These are phyloP conservation scores for Pleurozium schreberi DNA, from an alignment of 225 moss, liverwort and hornwort genomes.

Conservation along the genomic window DNA sequence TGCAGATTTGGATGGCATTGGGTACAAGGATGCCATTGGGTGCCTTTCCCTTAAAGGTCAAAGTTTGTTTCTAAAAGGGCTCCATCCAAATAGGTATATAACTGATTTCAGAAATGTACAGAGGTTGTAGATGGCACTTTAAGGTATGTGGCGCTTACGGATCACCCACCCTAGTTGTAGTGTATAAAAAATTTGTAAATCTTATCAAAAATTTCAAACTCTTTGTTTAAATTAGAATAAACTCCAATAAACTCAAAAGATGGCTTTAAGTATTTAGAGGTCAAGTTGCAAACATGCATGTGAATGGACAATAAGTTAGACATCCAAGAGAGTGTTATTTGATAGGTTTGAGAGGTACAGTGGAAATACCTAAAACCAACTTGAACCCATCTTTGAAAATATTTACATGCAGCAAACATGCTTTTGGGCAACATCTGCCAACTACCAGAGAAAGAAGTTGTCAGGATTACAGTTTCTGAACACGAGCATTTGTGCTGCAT, in stretches of 20 bases:
- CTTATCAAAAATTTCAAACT: not conserved
- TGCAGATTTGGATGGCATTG: too few species aligned
- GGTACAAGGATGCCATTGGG: too few species aligned
- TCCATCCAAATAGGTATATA: too few species aligned
- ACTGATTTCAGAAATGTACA: too few species aligned
- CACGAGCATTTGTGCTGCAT: not conserved
- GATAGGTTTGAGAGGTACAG: fast-evolving
- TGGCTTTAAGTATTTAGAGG: not conserved
- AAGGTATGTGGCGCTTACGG: too few species aligned
- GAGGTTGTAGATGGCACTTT: too few species aligned
- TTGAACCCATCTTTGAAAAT: not conserved
- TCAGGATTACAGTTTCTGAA: not conserved
- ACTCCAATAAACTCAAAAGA: not conserved
- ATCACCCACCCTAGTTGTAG: too few species aligned
- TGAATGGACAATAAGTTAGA: not conserved
- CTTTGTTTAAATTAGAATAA: not conserved
- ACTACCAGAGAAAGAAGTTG: not conserved
- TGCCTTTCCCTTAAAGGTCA: too few species aligned
- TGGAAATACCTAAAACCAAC: fast-evolving
- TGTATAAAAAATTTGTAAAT: too few species aligned
- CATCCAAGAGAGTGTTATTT: not conserved
- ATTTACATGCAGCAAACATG: not conserved
- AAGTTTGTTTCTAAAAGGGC: too few species aligned
- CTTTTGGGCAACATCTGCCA: not conserved
- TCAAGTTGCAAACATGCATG: not conserved